Conservation (phyloP, 768 basidiomycete genomes). For the Leccinum imitatum region DNA sequence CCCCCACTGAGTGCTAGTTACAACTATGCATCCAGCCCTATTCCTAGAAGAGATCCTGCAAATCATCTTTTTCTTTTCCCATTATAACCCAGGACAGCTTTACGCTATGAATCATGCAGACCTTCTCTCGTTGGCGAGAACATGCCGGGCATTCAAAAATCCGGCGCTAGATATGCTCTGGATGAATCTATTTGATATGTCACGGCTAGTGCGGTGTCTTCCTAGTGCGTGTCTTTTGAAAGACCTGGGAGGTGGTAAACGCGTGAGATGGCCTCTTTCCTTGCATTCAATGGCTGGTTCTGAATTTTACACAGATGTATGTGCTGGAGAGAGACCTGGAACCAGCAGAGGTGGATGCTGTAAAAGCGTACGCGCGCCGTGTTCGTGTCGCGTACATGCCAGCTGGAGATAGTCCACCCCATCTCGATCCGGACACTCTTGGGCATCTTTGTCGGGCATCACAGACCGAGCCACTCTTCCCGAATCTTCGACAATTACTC, state of each 20-base stretch:
- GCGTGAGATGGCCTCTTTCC: too few relatives aligned
- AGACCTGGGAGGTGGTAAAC: too few relatives aligned
- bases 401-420: too few relatives aligned
- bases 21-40: constrained; percentile 2
- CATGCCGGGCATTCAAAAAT: not conserved
- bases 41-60: not conserved
- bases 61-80: not conserved
- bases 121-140: not conserved
- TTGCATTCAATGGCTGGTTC: too few relatives aligned
- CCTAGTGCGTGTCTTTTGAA: not conserved
- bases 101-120: too few relatives aligned
- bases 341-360: not conserved
- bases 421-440: not conserved
- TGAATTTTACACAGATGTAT: not conserved
- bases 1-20: too few relatives aligned
- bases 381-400: not conserved
- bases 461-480: not conserved
- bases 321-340: not conserved
- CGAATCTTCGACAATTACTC: not conserved
- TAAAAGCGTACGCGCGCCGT: constrained; percentile 1
- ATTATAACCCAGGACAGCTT: not conserved
- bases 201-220: not conserved
- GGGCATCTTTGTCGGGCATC: not conserved
- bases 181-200: not conserved
- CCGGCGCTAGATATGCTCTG: not conserved